Base-by-base conservation (phyloP, 2,329 filamentous ascomycete species). In the Microdochium trichocladiopsis region DNA sequence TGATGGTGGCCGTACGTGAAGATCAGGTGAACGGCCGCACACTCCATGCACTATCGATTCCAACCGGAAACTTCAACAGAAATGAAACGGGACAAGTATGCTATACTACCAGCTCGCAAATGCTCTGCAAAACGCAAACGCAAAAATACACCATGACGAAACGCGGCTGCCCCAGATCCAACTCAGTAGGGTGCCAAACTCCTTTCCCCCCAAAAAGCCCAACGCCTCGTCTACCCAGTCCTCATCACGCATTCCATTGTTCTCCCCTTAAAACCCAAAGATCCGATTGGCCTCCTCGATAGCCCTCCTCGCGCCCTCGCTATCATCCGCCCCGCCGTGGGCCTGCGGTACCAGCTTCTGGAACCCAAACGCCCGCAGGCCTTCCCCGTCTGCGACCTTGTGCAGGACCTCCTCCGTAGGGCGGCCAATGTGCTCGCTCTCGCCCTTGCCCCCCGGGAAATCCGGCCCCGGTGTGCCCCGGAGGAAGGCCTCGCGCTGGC, bases 401-500 rank as follows among this genome's bases (percentile, higher is more conserved):
- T 65, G 65, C 24, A 76, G 57, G 54, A 68, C 67, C 1, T 66
- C 64, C 48, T 68, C 69, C 1, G 69, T 71, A 1, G 76, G 73
- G 21, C 79, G 67, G 12, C 68, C 75, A 28, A 76, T 60, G 55
- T 83, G 80, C 21, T 68, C 67, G 16, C 73, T 70, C 66, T 91
- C 88, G 4, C 88, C 88, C 50, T 78, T 72, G 0, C 88, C 88
- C 2, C 85, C 85, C 0, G 86, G 86, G 63, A 90, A 90, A 59
- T 90, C 87, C 25, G 84, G 85, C 0, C 78, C 80, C 0, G 85
- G 86, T 0, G 77, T 80, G 4, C 90, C 91, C 0, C 72, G 64
- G 2, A 86, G 67, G 59, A 94, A 94, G 0, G 82, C 80, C n/a
- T 82, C 74, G 21, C 87, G 79, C 70, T 95, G 90, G 16, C 81